Conservation (phyloP, 2,329 filamentous ascomycete species). For the Alternaria sp. region DNA sequence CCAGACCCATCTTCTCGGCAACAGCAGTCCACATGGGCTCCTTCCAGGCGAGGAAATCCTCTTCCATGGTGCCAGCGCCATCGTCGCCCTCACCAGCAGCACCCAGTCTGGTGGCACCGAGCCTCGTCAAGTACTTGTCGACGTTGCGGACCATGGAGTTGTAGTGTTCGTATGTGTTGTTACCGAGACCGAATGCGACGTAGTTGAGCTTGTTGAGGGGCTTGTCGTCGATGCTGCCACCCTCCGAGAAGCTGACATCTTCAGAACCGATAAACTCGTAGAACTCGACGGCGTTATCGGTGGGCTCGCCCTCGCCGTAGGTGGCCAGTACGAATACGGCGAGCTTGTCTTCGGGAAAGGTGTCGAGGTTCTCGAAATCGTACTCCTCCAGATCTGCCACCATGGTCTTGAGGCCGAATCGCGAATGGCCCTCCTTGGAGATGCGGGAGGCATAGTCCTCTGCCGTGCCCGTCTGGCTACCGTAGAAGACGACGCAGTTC, state of each 20-base stretch:
- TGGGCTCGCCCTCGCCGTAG: conserved; percentile 97
- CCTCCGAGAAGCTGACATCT: conserved; percentile 79
- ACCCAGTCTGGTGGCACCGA: conserved; percentile 85
- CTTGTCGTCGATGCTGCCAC: conserved; percentile 65
- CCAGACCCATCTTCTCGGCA: conserved; percentile 79
- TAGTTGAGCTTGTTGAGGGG: conserved; percentile 86
- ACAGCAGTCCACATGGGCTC: conserved; percentile 97
- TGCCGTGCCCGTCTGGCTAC: conserved; percentile 96
- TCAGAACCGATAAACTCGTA: conserved; percentile 93
- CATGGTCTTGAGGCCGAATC: conserved; percentile 97
- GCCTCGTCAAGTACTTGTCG: conserved; percentile 77
- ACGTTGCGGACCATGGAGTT: conserved; percentile 97
- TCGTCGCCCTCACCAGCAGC: conserved; percentile 94
- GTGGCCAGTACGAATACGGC: conserved; percentile 96
- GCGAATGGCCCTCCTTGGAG: conserved; percentile 95
- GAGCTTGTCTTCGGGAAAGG: conserved; percentile 86
- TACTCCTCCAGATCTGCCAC: conserved; percentile 97
- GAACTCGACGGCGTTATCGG: conserved; percentile 98
- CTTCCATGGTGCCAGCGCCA: conserved; percentile 98
- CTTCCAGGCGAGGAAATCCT: conserved; percentile 99
- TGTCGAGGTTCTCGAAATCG: conserved; percentile 92
- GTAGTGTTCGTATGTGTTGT: conserved; percentile 99
- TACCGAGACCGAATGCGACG: conserved; percentile 93
- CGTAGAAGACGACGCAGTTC: conserved; percentile 98
- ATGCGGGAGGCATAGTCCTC: conserved; percentile 97